Evolutionary conservation across 306 rosid species (phyloP), one percentile per base, ranked within the genome.

Genomic region (Carpinus fangiana): DNA sequence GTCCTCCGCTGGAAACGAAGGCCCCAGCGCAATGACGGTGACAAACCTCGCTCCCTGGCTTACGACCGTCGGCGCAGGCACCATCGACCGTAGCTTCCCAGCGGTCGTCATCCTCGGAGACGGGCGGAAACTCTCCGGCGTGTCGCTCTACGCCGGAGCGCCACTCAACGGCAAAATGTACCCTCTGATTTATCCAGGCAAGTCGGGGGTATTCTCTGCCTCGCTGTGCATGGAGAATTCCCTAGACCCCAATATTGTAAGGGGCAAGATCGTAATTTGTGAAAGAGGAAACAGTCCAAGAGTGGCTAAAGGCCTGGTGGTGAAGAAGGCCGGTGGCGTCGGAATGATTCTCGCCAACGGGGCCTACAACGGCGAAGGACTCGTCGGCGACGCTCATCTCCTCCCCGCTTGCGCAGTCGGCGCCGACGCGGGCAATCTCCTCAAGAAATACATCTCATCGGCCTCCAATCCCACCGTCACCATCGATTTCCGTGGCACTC

Each of bases 311-410:
- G 98, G 98, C 0, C 43, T 92, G 73, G 98, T 87, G 23, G 98
- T 94, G 82, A 87, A 83, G 87, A 90, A 88, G 76, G 94, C 98
- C 0, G 98, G 98, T 0, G 98, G 96, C 0, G 86, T 94, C 1
- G 98, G 98, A 55, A 94, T 94, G 98, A 89, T 94, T 55, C 85
- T 94, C 0, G 91, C 98, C 0, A 94, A 90, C 69, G 97, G 94
- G 71, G 65, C 83, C 21, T 87, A 94, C 4, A 90, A 87, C 68
- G 98, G 98, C 5, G 98, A 92, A 79, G 98, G 97, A 5, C 82
- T 94, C 0, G 96, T 94, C 21, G 94, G 93, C 2, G 98, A 94
- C 26, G 93, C 97, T 67, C 98, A 94, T 68, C 81, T 94, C 47
- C 82, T 94, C 10, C 96, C 98, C 1, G 86, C 98, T 10, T 89